Evolutionary conservation across 176 grass and related monocot species (phyloP).

Genomic region (Oryza meridionalis): DNA sequence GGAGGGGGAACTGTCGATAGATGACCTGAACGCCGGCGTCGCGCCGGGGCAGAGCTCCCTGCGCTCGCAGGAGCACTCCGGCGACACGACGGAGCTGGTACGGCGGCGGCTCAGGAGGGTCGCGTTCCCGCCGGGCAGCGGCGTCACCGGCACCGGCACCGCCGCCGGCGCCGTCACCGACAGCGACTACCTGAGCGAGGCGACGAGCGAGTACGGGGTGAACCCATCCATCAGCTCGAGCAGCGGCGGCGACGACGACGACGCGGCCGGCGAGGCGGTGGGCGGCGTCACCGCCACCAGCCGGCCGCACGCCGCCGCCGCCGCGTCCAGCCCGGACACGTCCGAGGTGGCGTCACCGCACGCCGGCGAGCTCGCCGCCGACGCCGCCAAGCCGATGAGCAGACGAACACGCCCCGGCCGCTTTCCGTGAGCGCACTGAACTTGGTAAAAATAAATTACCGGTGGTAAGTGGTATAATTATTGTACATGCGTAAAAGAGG

Average conservation of each 20-base stretch:
- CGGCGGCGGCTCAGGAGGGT: slow-evolving; percentile 45
- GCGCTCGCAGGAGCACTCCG: slow-evolving; percentile 24
- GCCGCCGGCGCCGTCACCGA: not conserved
- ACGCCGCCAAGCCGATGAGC: not conserved
- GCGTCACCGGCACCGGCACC: no score
- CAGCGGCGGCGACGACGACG: slow-evolving; percentile 23
- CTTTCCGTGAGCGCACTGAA: not conserved
- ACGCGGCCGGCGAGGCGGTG: not conserved
- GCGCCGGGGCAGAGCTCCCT: slow-evolving; percentile 60
- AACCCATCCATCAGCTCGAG: slow-evolving; percentile 47
- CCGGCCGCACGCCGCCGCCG: not conserved
- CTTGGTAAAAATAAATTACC: no score
- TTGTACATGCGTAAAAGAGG: not conserved
- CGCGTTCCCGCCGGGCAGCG: slow-evolving; percentile 51
- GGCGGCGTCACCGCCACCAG: not conserved
- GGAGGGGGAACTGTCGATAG: slow-evolving; percentile 78
- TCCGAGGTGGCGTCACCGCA: not conserved
- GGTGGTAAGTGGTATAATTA: no score
- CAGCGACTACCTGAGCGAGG: slow-evolving; percentile 51
- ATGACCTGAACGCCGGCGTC: slow-evolving; percentile 67
- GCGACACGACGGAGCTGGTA: slow-evolving; percentile 28
- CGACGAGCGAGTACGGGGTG: slow-evolving; percentile 56
- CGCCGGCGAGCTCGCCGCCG: not conserved
- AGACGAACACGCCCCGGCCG: slow-evolving; percentile 12
- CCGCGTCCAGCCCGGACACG: not conserved